phyloP scores from a whole-genome alignment of 2,329 filamentous ascomycete genomes.

The Ophiostoma sp. region DNA sequence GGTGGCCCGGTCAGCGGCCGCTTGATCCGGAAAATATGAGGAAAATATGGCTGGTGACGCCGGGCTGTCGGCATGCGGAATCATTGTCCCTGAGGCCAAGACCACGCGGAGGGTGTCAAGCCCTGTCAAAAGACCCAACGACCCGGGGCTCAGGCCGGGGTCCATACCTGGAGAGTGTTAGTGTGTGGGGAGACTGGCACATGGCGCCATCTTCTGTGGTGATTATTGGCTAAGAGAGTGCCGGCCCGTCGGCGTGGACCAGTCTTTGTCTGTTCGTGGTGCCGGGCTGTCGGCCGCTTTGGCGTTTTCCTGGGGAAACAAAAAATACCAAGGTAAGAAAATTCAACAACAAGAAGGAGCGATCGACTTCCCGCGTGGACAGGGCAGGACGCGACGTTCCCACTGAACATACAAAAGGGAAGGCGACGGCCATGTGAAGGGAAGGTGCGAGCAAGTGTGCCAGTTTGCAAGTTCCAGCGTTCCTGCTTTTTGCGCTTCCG shows the following conservation, averaged over 20 bases:
- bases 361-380: not conserved
- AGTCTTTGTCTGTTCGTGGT: not conserved
- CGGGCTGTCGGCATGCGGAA: conserved; percentile 3
- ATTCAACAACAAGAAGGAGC: not conserved
- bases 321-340: not conserved
- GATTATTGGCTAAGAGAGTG: not conserved
- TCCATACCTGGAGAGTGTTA: not conserved
- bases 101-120: not conserved
- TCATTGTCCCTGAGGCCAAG: not conserved
- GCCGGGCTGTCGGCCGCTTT: conserved; percentile 7
- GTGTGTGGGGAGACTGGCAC: not conserved
- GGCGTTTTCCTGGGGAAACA: not conserved
- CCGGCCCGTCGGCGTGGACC: conserved; percentile 14
- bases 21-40: not conserved
- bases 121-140: not conserved
- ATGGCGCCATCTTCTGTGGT: conserved; percentile 5
- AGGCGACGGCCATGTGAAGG: not conserved
- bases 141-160: not conserved
- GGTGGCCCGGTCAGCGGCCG: not conserved
- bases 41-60: not conserved
- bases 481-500: not conserved
- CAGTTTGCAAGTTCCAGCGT: not conserved
- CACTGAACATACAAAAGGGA: conserved; percentile 6
- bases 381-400: not conserved
- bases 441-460: not conserved